Base-by-base conservation (phyloP, 176 grass and related monocot species). In the Carex scoparia region DNA sequence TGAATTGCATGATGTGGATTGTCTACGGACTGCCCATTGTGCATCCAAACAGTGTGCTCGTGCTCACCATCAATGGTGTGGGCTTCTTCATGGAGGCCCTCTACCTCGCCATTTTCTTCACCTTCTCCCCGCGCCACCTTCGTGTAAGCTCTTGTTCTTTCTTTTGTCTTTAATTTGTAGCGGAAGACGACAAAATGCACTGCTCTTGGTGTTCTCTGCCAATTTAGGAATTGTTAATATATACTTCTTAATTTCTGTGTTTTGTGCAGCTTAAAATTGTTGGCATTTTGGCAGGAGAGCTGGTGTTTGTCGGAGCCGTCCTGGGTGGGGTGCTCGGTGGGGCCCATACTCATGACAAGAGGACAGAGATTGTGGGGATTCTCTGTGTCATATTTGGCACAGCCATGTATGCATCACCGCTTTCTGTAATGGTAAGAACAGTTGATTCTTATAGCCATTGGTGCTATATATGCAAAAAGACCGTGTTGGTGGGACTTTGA, bases 21-120 rank as follows among this genome's bases (percentile, higher is more conserved):
- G 86, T 97, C 81, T 97, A 97, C n/a, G 94, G 94, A 28, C n/a
- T 97, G 53, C 91, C 94, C 44, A 0, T 94, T 65, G 91, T 97
- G 49, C 91, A 97, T 84, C 94, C 94, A 4, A 86, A 97, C 82
- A 90, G 89, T 73, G 65, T 91, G 55, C 91, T 90, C 44, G 91
- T 97, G 51, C 69, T 87, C 89, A 94, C 89, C 61, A 97, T 97
- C 66, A 97, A 97, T 46, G 89, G 89, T 77, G 56, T 88, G 27
- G 94, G 94, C 3, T 64, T 97, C 44, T 35, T 77, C 62, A 42
- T 97, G 23, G 94, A 97, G 88, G 38, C 48, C 11, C 0, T 30
- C 33, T 97, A 94, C 91, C 79, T 97, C 77, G 18, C 40, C 75
- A 84, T 94, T 63, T 97, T 86, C 79, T 87, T 97, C 73, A 1